Base-by-base conservation (phyloP, 106 monocot genomes). In the Iris macrosiphon region DNA sequence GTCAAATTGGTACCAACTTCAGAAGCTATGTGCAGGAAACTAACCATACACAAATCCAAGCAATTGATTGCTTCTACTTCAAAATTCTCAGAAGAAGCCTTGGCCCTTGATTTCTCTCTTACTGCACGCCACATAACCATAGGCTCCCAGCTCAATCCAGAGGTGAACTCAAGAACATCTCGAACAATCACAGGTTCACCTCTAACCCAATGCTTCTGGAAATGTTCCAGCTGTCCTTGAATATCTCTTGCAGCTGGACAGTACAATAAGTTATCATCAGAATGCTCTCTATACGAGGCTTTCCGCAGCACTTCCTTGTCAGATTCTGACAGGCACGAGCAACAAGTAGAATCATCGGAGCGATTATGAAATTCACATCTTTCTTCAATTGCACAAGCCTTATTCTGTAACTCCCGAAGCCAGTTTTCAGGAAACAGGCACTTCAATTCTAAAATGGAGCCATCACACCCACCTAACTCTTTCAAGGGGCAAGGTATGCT, bases 101-200 rank as follows among this genome's bases (percentile, higher is more conserved):
- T 74, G 24, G 34, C 31, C 31, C 48, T 47, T 20, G 46, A 69
- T 28, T 38, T 87, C 67, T 87, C 86, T 48, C 86, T 61, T 55
- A 87, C 38, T 22, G 85, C 85, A 45, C 85, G 79, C 80, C 80
- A 79, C 85, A 85, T 85, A 7, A 85, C 85, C 76, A 85, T 76
- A 4, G 85, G 85, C 50, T 85, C 85, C 85, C 85, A 85, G 30
- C 85, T 80, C 49, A 85, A 61, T 24, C 80, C 80, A 52, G 72
- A 76, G 4, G 82, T 63, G 12, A 64, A 28, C 45, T 68, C 63
- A 67, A 81, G 75, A 12, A 63, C 72, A 72, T 76, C 52, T 42
- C 57, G 62, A 41, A 76, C 81, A 55, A 82, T 77, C 11, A 82
- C 82, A 15, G 82, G 85, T 39, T 85, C 68, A 29, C 85, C 85